Evolutionary conservation across 169 alveolate genomes (phyloP), one percentile per base, ranked within the genome.

Genomic region (Plasmodium vivax): DNA sequence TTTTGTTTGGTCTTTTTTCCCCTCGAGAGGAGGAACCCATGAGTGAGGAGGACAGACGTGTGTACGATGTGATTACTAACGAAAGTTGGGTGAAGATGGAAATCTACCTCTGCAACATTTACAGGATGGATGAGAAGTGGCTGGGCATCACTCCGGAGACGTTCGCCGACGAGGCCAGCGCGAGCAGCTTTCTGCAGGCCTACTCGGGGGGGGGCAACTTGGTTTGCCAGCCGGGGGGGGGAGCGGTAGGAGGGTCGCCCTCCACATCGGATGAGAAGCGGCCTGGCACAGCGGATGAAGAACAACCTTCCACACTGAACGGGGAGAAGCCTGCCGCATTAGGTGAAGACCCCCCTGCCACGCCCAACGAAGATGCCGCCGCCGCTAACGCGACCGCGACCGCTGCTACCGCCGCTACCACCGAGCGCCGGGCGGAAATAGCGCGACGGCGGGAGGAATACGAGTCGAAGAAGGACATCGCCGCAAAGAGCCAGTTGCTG

Each of bases 1-100:
- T 82, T 12, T 27, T 92, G 27, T 92, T 92, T 56, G 56, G 73
- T 71, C 75, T 23, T 5, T 54, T 82, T 56, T 32, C 45, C 2
- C 84, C 80, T 0, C 23, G 47, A 19, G 80, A 38, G n/a, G 58
- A 71, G n/a, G 58, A 71, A 16, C 95, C 83, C 34, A 54, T 47
- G 58, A 83, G 47, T 82, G 85, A 68, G 0, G 92, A 92, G 14
- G 95, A 92, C 23, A 81, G 47, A 58, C 82, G 45, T 73, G 45
- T 92, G 0, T 92, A 92, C 72, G 85, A 92, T 47, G 82, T 92
- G 14, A 82, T 92, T 43, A 82, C 47, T 6, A 92, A 71, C 54
- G 92, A 92, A 75, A 83, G 77, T 47, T 92, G 95, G 95, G 54
- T 92, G 1, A 92, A 92, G 56, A 82, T 92, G 81, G 95, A 92